These are phyloP conservation scores for Gracilaria vermiculophylla DNA, from an alignment of 23 red algal species.

Conservation along the genomic window DNA sequence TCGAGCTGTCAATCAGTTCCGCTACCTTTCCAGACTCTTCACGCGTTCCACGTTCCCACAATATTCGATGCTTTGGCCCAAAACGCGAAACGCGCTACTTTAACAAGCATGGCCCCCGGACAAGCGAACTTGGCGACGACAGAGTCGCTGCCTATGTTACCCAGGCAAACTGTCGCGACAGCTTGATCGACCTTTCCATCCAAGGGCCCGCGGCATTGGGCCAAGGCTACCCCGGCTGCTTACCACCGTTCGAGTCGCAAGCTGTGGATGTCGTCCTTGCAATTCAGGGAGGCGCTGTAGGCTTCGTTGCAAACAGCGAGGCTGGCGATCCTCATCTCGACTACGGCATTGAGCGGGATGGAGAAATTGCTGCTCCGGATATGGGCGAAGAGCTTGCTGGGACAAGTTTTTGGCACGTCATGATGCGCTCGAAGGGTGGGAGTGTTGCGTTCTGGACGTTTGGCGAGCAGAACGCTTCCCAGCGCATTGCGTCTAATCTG, in stretches of 20 bases:
- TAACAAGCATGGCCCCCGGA: neutral
- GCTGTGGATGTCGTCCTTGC: neutral
- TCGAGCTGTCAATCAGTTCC: neutral
- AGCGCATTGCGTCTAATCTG: neutral
- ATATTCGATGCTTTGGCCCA: constrained; percentile 1
- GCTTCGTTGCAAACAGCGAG: neutral
- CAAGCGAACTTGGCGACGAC: neutral
- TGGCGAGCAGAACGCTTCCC: neutral
- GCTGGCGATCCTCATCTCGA: constrained; percentile 9
- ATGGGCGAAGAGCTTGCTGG: neutral
- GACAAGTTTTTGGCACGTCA: neutral
- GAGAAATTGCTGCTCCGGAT: neutral
- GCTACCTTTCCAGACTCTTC: neutral
- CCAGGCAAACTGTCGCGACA: neutral
- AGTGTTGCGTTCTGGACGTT: constrained; percentile 4
- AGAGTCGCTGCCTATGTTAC: neutral
- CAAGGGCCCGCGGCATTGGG: neutral
- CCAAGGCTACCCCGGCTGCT: neutral
- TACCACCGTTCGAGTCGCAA: neutral
- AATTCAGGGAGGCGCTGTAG: neutral
- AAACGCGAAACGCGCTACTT: neutral
- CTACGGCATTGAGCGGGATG: neutral
- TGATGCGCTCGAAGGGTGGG: neutral
- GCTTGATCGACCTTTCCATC: neutral
- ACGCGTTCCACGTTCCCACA: neutral